These are phyloP conservation scores for Pleochaeta shiraiana DNA, from an alignment of 2,329 filamentous ascomycete genomes.

Conservation along the genomic window DNA sequence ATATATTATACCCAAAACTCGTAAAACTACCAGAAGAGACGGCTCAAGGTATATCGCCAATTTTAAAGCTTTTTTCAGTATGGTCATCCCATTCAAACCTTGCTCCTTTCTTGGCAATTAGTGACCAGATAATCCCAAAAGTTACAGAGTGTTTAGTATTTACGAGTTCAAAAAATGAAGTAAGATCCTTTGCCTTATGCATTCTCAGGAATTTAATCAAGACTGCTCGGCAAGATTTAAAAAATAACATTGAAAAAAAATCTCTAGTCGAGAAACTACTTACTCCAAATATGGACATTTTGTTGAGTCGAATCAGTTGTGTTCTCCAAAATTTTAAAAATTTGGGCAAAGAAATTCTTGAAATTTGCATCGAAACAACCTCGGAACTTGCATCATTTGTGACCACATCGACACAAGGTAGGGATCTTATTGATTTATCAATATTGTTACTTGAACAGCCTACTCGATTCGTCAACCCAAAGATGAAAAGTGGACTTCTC, in stretches of 20 bases:
- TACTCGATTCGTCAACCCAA: slow-evolving; percentile 60
- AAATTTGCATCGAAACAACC: slow-evolving; percentile 57
- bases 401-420: slow-evolving; percentile 42
- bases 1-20: slow-evolving; percentile 57
- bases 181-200: slow-evolving; percentile 61
- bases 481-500: slow-evolving; percentile 61
- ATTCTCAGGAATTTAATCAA: slow-evolving; percentile 46
- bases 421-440: slow-evolving; percentile 58
- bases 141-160: slow-evolving; percentile 51
- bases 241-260: slow-evolving; percentile 14
- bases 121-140: slow-evolving; percentile 40
- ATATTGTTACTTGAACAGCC: slow-evolving; percentile 69
- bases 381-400: slow-evolving; percentile 55
- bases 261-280: slow-evolving; percentile 29
- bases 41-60: slow-evolving; percentile 68
- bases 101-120: slow-evolving; percentile 40
- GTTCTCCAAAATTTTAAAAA: slow-evolving; percentile 36
- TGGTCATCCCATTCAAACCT: slow-evolving; percentile 52
- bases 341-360: slow-evolving; percentile 51
- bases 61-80: slow-evolving; percentile 58
- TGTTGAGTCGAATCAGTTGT: slow-evolving; percentile 43
- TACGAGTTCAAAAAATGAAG: slow-evolving; percentile 61
- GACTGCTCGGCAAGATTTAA: slow-evolving; percentile 25
- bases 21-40: slow-evolving; percentile 66
- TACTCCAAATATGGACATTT: slow-evolving; percentile 31